phyloP scores from a whole-genome alignment of 306 rosid genomes.

The Malus fusca region DNA sequence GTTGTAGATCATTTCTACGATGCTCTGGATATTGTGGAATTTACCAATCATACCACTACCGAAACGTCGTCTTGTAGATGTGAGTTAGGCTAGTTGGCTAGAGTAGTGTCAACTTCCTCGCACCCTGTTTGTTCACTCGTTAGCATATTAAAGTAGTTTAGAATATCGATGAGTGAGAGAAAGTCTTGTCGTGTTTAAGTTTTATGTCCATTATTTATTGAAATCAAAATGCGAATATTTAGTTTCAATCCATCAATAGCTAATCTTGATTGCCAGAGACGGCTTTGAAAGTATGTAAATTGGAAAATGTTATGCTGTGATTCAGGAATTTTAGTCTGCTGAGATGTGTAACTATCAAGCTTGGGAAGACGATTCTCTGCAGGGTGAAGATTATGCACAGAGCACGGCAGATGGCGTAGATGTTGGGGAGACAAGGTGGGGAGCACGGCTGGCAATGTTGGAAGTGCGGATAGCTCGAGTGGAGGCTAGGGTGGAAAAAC shows the following conservation, averaged over 20 bases:
- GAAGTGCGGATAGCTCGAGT: slow-evolving; percentile 16
- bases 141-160: not conserved
- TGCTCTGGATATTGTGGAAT: not conserved
- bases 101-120: too few species aligned
- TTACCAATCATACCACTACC: not conserved
- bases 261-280: not conserved
- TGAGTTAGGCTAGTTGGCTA: not conserved
- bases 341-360: slow-evolving; percentile 17
- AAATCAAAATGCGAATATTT: not conserved
- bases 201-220: not conserved
- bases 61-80: not conserved
- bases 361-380: slow-evolving; percentile 13
- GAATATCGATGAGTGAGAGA: not conserved
- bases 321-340: not conserved
- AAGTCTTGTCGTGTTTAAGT: too few species aligned
- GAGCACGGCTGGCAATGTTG: slow-evolving; percentile 6
- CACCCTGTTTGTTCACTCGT: not conserved
- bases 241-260: not conserved
- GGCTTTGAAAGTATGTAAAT: not conserved
- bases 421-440: slow-evolving; percentile 1
- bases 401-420: slow-evolving; percentile 8
- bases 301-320: not conserved
- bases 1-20: not conserved
- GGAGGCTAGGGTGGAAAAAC: slow-evolving; percentile 17
- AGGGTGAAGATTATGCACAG: not conserved